Base-by-base conservation (phyloP, 305 asterid genomes). In the Fraxinus sp. region DNA sequence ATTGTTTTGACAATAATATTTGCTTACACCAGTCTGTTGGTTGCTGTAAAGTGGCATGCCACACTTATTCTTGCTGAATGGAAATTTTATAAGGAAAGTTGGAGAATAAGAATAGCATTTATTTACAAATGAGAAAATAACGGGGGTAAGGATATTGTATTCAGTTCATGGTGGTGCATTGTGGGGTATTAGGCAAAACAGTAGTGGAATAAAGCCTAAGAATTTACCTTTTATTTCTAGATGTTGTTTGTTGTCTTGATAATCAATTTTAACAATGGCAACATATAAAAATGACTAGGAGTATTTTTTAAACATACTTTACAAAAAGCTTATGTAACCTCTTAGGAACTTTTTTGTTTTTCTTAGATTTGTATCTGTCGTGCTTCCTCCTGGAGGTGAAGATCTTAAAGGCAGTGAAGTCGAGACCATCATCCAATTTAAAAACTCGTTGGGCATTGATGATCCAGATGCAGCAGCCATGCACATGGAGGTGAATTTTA, bases 381-480 rank as follows among this genome's bases (percentile, higher is more conserved):
- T 93, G 80, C 86, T 97, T 86, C 98, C 98, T 84, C 91, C 97
- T n/a, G 96, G 93, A 84, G 86, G 78, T 86, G 97, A 95, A 87
- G 97, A 93, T 80, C 98, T 95, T 55, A 95, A 89, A 83, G 99
- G 99, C 32, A 86, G 91, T 79, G 99, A 97, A 90, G 95, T 95
- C 83, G 99, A 92, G 30, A 84, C 90, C 84, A 93, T 95, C 33
- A 91, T 90, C 79, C 90, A 91, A 81, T 97, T 95, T 86, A 97
- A 95, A 83, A 92, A 79, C 77, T 89, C 98, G 46, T 84, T 97
- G 92, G 98, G 98, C n/a, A 92, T 97, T 84, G 99, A 97, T 86
- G 99, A 97, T 64, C 99, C 97, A 3, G 98, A 97, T 92, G 99
- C 99, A 43, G 99, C 98, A 35, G 87, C 91, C 59, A 92, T 95